Percentiles rank a stretch among this genome's conserved stretches.
phyloP scores from a whole-genome alignment of 768 basidiomycete genomes.

The Amanita pallidorosea region DNA sequence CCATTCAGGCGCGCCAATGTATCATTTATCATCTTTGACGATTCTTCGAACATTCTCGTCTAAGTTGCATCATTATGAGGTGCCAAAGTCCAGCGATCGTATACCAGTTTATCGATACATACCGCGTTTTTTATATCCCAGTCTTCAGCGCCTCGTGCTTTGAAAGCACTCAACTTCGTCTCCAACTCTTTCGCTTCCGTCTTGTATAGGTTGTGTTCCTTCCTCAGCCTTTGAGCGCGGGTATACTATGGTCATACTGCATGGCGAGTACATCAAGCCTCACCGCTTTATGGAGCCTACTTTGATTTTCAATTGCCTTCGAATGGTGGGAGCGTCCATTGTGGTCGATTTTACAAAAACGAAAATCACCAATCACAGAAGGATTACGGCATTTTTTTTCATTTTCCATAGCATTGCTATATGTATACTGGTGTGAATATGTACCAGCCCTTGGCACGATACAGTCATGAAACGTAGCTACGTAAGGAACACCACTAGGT shows the following conservation, averaged over 20 bases:
- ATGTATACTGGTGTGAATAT: neutral
- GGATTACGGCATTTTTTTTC: neutral
- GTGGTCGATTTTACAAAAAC: neutral
- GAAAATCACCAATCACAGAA: neutral
- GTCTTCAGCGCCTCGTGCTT: conserved; percentile 50
- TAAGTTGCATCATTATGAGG: conserved; percentile 18
- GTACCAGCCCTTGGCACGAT: conserved; percentile 5
- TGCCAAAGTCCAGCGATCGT: neutral
- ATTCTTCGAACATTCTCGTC: conserved; percentile 66
- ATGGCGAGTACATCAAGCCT: neutral
- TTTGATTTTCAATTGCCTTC: conserved; percentile 73
- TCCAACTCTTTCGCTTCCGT: conserved; percentile 54
- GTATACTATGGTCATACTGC: neutral
- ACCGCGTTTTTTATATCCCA: conserved; percentile 76
- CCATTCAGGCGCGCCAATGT: conserved; percentile 48
- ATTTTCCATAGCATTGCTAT: conserved; percentile 2
- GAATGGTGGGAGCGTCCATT: conserved; percentile 41
- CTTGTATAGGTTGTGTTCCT: conserved; percentile 58
- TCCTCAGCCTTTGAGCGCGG: conserved; percentile 37
- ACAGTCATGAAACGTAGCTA: neutral
- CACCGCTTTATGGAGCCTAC: conserved; percentile 56
- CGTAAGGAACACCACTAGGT: neutral
- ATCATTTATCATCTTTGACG: conserved; percentile 72
- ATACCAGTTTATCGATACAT: conserved; percentile 18
- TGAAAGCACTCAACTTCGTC: conserved; percentile 49